Evolutionary conservation across 1,284 basidiomycete genomes (phyloP).

Genomic region (Agroathelia rolfsii): DNA sequence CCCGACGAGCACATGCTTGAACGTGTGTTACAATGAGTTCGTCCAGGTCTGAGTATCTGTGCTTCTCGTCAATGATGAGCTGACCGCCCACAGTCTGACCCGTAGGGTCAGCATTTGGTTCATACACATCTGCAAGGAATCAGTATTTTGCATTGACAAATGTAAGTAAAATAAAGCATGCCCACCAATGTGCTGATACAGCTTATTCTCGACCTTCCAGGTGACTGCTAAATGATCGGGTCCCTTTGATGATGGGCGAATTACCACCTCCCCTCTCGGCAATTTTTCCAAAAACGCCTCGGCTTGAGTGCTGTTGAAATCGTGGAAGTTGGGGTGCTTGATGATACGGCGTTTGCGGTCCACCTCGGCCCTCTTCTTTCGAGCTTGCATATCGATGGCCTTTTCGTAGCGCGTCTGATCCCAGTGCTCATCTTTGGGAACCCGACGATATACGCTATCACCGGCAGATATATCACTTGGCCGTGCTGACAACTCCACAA

Average conservation of each 20-base stretch:
- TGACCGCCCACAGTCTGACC: constrained; percentile 64
- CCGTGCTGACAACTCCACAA: constrained; percentile 73
- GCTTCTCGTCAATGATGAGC: constrained; percentile 74
- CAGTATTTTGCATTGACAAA: constrained; percentile 4
- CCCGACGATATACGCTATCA: constrained; percentile 54
- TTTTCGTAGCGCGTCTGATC: constrained; percentile 56
- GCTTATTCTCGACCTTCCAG: constrained; percentile 96
- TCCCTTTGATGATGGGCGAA: constrained; percentile 93
- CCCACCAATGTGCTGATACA: constrained; percentile 96
- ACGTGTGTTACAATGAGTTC: constrained; percentile 97
- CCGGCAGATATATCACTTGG: constrained; percentile 59
- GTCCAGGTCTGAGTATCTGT: constrained; percentile 91
- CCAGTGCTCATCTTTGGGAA: constrained; percentile 60
- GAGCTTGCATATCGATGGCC: constrained; percentile 67
- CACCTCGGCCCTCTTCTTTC: constrained; percentile 78
- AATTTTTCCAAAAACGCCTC: constrained; percentile 86
- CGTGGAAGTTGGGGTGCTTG: constrained; percentile 98
- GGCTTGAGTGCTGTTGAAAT: constrained; percentile 87
- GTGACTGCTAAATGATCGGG: constrained; percentile 92
- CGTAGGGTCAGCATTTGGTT: constrained; percentile 67
- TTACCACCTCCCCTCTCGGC: constrained; percentile 91
- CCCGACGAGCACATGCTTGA: constrained; percentile 86
- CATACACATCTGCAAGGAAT: constrained; percentile 70
- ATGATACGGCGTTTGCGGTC: constrained; percentile 78
- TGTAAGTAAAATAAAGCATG: constrained; percentile 4